Base-by-base conservation (phyloP, 371 early-diverging fungal genomes). In the Mucor piriformis region DNA sequence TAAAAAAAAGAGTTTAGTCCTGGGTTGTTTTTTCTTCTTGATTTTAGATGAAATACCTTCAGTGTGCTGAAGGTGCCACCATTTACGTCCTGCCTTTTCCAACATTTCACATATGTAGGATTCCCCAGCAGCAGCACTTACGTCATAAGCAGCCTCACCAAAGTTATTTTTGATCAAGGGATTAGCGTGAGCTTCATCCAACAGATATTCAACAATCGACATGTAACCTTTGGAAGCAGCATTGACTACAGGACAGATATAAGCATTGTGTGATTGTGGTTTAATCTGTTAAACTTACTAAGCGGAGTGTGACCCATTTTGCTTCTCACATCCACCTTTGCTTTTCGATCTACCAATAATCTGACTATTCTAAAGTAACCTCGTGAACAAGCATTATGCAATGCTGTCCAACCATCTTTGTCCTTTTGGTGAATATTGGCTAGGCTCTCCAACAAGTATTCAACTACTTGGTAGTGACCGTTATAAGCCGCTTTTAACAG, bases 391-490 rank as follows among this genome's bases (percentile, higher is more conserved):
- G 90, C 88, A 66, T 90, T 91, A 73, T 93, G 94, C 15, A 94
- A 73, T 0, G 89, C 84, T 10, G 90, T 86, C 92, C 92, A 94
- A 1, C 93, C 93, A 59, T 93, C 92, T 55, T 74, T 78, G 61
- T 93, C 93, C 13, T 75, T 61, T 23, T 83, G 83, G 35, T 79
- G 61, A 20, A 85, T 78, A 60, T 90, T 76, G 3, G 92, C 92
- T 15, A 60, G 43, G 7, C 71, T 74, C 24, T 73, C 67, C 1
- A 93, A 32, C 25, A 94, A 73, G 56, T 83, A 83, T 25, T 78
- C 73, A 6, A 91, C 87, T 11, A 90, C 80, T 3, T 72, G 68
- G 13, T 72, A 60, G 61, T 86, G 85, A 0, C 92, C 93, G 52
- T 77, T 66, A 58, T 86, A 87, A 18, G 90, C 85, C 1, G 93